These are phyloP conservation scores for Hypoxylon sp. DNA, from an alignment of 2,329 filamentous ascomycete genomes.

Conservation along the genomic window DNA sequence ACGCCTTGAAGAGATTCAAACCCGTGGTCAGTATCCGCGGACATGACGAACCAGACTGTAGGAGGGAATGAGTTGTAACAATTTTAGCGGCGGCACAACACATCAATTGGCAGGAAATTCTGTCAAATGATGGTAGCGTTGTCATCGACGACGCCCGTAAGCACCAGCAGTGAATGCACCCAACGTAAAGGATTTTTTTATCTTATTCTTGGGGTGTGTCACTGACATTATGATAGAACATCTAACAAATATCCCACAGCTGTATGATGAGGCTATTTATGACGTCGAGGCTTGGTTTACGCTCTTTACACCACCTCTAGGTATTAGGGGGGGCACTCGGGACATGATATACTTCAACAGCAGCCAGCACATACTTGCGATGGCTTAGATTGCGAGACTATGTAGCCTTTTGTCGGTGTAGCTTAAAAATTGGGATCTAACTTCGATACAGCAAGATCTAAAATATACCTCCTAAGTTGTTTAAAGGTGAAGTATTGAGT, in stretches of 20 bases:
- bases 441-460: no score
- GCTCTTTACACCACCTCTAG: neutral
- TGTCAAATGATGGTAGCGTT: neutral
- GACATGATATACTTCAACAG: neutral
- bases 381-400: no score
- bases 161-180: no score
- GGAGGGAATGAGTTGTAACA: neutral
- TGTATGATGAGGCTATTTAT: neutral
- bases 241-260: no score
- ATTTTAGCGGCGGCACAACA: neutral
- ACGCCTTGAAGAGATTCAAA: neutral
- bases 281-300: neutral
- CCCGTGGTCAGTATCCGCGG: neutral
- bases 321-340: no score
- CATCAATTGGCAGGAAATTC: neutral
- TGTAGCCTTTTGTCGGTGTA: no score
- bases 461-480: no score
- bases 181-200: no score
- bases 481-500: no score
- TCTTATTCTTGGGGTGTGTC: neutral
- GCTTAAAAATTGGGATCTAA: no score
- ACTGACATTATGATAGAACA: no score
- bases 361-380: no score
- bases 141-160: neutral
- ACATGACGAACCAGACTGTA: neutral